These are phyloP conservation scores for Penicillium macrosclerotiorum DNA, from an alignment of 495 filamentous ascomycete species.

Conservation along the genomic window DNA sequence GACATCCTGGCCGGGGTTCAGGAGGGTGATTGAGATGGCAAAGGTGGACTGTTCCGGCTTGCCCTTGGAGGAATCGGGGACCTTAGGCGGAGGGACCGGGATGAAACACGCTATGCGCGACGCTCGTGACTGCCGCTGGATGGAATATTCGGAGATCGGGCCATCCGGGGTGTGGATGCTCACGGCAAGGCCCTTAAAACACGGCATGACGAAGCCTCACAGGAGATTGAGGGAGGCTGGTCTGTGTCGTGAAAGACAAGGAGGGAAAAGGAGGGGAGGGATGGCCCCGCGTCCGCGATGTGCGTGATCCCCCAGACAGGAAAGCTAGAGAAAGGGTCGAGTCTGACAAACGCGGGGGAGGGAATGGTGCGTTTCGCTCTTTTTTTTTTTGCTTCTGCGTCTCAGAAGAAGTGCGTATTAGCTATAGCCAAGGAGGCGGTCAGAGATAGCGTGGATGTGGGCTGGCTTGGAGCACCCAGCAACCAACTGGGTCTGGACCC, in stretches of 20 bases:
- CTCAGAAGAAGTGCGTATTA: constrained; percentile 8
- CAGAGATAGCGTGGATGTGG: constrained; percentile 21
- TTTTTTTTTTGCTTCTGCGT: constrained; percentile 16
- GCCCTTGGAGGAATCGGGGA: constrained; percentile 60
- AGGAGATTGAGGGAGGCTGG: constrained; percentile 1
- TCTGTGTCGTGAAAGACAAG: background rate
- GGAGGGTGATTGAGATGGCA: constrained; percentile 91
- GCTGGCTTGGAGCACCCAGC: constrained; percentile 20
- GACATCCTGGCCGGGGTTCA: constrained; percentile 82
- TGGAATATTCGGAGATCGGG: constrained; percentile 86
- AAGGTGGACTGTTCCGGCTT: constrained; percentile 92
- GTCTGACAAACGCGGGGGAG: constrained; percentile 6
- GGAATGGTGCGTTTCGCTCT: constrained; percentile 6
- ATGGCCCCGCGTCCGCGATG: constrained; percentile 8
- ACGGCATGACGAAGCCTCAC: constrained; percentile 65
- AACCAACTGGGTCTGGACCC: constrained; percentile 25
- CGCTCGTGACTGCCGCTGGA: constrained; percentile 86
- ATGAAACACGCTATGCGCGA: constrained; percentile 96
- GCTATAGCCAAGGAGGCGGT: constrained; percentile 27
- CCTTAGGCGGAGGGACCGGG: constrained; percentile 83
- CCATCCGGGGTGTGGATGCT: constrained; percentile 91
- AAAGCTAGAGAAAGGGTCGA: background rate
- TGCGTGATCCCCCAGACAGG: constrained; percentile 1
- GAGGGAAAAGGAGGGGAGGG: constrained; percentile 4
- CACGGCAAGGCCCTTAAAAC: constrained; percentile 96